Evolutionary conservation across 1,284 basidiomycete species (phyloP), one percentile per base, ranked within the genome.

Genomic region (Microbotryomycetes sp.): DNA sequence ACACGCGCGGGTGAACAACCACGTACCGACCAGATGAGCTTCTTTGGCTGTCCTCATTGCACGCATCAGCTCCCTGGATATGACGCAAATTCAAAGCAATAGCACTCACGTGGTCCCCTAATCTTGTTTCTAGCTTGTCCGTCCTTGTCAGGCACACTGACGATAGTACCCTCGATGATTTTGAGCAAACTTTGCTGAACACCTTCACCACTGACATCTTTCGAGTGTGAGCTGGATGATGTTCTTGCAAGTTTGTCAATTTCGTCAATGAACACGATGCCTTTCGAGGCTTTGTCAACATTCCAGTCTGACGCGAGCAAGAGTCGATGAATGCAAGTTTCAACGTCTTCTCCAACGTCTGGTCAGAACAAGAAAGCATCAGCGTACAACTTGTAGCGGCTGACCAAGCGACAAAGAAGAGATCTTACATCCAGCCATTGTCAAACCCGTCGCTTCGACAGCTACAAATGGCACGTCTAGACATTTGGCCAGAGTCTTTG

Each of bases 211-310:
- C 90, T 88, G 0, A 97, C 92, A 73, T 97, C 94, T 54, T 91
- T 84, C 1, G 87, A 85, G 14, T 81, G 79, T 28, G 80, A 76
- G n/a, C 76, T 77, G 5, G 81, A 78, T 61, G 85, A 86, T 45
- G 86, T 81, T 28, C 78, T 70, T 3, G 89, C 88, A 58, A 97
- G 84, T 78, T 97, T 97, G 78, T 97, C 93, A 2, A 93, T 80
- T 78, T 97, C 94, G 72, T 97, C 94, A 56, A 97, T 93, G 74
- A 93, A 94, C 23, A 97, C 86, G 62, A 97, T 97, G 3, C 92
- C 92, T 71, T 85, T 26, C 4, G 16, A 12, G 29, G 88, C 88
- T 57, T 87, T 84, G 54, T 82, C 74, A n/a, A 89, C 86, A 76
- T 96, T 89, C 80, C 86, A 91, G 62, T 89, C 86, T 6, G 92